phyloP scores from a whole-genome alignment of 2,329 filamentous ascomycete species.

The Alternaria tenuissima region DNA sequence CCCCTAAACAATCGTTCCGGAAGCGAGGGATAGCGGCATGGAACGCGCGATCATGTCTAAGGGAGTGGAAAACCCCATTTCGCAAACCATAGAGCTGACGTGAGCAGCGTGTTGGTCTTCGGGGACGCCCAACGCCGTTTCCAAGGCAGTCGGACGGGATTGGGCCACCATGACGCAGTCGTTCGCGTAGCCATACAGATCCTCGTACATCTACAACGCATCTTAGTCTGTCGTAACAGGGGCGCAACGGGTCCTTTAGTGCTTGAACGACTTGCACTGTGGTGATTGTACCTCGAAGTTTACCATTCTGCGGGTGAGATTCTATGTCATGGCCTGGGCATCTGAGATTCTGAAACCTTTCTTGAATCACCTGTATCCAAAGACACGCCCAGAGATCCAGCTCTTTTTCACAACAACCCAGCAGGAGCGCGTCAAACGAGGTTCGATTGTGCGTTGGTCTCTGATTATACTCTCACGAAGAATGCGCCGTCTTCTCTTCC shows the following conservation, averaged over 20 bases:
- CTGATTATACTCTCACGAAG: slow-evolving; percentile 4
- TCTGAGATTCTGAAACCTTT: neutral
- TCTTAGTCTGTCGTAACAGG: neutral
- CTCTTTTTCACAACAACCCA: slow-evolving; percentile 1
- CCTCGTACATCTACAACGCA: neutral
- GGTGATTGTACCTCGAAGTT: neutral
- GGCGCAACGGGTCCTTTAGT: neutral
- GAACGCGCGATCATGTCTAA: slow-evolving; percentile 4
- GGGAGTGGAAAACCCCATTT: neutral
- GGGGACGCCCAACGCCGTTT: neutral
- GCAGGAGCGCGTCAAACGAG: neutral
- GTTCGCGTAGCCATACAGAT: neutral
- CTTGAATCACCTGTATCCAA: neutral
- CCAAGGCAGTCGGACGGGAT: neutral
- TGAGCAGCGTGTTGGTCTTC: neutral
- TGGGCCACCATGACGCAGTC: neutral
- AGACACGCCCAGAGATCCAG: neutral
- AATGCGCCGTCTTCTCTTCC: slow-evolving; percentile 27
- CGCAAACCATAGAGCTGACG: neutral
- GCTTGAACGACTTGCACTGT: neutral
- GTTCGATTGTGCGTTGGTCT: neutral
- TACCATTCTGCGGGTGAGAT: slow-evolving; percentile 4
- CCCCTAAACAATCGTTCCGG: slow-evolving; percentile 7
- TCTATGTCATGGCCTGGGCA: neutral
- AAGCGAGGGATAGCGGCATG: slow-evolving; percentile 11